Evolutionary conservation across 2,329 filamentous ascomycete genomes (phyloP).

Genomic region (Penicillium thymicola): DNA sequence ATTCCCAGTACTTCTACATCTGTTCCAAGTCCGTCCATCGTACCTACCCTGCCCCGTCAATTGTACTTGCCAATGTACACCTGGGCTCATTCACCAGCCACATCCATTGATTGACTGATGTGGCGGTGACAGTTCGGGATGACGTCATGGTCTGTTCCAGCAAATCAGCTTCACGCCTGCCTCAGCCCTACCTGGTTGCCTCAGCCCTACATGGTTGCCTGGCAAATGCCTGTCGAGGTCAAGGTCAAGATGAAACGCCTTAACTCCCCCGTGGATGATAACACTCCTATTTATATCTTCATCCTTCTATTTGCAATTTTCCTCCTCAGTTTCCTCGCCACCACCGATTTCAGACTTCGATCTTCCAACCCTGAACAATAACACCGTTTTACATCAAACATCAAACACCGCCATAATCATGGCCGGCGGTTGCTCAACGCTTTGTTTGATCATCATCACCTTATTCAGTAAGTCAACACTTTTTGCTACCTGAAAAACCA

Average conservation of each 20-base stretch:
- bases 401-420: conserved; percentile 19
- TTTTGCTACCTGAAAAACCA: neutral
- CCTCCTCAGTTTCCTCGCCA: conserved; percentile 26
- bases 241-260: conserved; percentile 26
- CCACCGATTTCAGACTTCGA: conserved; percentile 14
- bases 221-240: too few species aligned
- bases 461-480: conserved; percentile 43
- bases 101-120: neutral
- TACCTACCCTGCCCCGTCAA: neutral
- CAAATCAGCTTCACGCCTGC: conserved; percentile 5
- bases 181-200: conserved; percentile 20
- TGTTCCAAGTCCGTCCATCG: neutral
- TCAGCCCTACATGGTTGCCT: too few species aligned
- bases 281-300: conserved; percentile 27
- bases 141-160: conserved; percentile 4
- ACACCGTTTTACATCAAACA: neutral
- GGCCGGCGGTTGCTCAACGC: conserved; percentile 36
- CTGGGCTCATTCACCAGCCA: neutral
- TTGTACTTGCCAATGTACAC: neutral
- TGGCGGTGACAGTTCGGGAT: neutral
- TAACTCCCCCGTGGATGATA: conserved; percentile 25
- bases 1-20: neutral
- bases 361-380: conserved; percentile 4
- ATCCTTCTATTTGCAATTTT: conserved; percentile 27
- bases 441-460: conserved; percentile 47